These are phyloP conservation scores for Populus ilicifolia DNA, from an alignment of 345 rosid genomes.

Conservation along the genomic window DNA sequence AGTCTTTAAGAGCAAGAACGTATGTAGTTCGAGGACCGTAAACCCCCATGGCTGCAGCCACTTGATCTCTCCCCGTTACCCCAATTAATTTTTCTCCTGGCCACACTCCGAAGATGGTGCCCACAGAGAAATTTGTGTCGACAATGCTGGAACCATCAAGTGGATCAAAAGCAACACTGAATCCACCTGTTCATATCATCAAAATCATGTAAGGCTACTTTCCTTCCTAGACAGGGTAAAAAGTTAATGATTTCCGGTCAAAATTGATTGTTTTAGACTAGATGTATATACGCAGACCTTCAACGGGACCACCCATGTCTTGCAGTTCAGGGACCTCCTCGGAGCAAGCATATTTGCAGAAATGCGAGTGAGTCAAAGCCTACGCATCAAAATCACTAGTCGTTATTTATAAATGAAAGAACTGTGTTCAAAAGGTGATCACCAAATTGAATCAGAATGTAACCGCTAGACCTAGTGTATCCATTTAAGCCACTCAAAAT, in stretches of 20 bases:
- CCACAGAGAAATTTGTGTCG: constrained; percentile 83
- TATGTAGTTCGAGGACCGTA: constrained; percentile 94
- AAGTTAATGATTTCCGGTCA: background rate
- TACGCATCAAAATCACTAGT: constrained; percentile 20
- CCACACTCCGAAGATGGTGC: constrained; percentile 98
- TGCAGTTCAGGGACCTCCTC: constrained; percentile 95
- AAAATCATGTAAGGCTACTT: constrained; percentile 3
- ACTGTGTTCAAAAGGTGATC: background rate
- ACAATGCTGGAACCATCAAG: constrained; percentile 82
- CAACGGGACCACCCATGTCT: constrained; percentile 94
- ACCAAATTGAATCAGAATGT: background rate
- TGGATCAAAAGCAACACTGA: constrained; percentile 91
- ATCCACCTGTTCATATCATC: constrained; percentile 52
- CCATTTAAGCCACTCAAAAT: background rate
- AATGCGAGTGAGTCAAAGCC: constrained; percentile 89
- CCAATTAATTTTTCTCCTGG: constrained; percentile 92
- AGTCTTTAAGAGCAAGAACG: constrained; percentile 75
- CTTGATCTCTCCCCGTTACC: constrained; percentile 77
- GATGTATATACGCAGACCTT: constrained; percentile 47
- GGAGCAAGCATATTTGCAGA: constrained; percentile 94
- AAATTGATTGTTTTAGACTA: background rate
- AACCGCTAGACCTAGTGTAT: background rate
- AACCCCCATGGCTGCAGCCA: constrained; percentile 90
- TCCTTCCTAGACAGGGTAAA: background rate
- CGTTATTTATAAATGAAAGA: background rate